Evolutionary conservation across 805 yeast species (phyloP).

Genomic region (Saccharomycopsis sp.): DNA sequence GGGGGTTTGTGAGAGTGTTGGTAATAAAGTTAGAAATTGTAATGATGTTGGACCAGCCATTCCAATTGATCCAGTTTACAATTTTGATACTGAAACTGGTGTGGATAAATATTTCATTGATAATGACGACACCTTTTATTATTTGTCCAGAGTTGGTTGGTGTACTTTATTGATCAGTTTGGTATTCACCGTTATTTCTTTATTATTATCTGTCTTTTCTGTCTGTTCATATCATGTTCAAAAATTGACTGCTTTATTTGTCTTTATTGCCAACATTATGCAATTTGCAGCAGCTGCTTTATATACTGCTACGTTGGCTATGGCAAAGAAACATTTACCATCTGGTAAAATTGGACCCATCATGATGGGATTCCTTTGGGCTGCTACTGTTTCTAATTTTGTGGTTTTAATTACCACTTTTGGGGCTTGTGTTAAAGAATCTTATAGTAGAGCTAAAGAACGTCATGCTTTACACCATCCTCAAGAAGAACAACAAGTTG

Average conservation of each 20-base stretch:
- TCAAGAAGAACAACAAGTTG: not conserved
- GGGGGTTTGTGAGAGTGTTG: constrained; percentile 40
- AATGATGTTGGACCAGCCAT: constrained; percentile 55
- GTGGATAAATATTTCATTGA: constrained; percentile 30
- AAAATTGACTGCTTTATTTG: constrained; percentile 36
- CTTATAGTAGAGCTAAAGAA: constrained; percentile 17
- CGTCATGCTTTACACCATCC: constrained; percentile 17
- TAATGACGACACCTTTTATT: constrained; percentile 45
- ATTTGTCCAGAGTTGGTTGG: constrained; percentile 58
- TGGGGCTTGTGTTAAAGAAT: constrained; percentile 24
- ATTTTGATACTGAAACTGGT: constrained; percentile 40
- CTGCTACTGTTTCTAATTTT: constrained; percentile 44
- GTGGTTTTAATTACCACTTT: constrained; percentile 43
- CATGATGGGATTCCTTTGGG: constrained; percentile 60
- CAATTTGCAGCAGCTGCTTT: constrained; percentile 17
- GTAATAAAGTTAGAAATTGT: constrained; percentile 41
- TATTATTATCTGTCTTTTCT: constrained; percentile 44
- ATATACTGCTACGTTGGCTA: constrained; percentile 31
- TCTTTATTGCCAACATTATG: constrained; percentile 11
- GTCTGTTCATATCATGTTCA: constrained; percentile 46
- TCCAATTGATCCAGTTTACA: constrained; percentile 74
- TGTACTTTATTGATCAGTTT: constrained; percentile 52
- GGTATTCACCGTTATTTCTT: constrained; percentile 50
- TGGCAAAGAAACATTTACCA: constrained; percentile 62
- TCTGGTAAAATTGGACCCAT: constrained; percentile 43